These are phyloP conservation scores for Psilocybe cyanescens DNA, from an alignment of 768 basidiomycete genomes.

Conservation along the genomic window DNA sequence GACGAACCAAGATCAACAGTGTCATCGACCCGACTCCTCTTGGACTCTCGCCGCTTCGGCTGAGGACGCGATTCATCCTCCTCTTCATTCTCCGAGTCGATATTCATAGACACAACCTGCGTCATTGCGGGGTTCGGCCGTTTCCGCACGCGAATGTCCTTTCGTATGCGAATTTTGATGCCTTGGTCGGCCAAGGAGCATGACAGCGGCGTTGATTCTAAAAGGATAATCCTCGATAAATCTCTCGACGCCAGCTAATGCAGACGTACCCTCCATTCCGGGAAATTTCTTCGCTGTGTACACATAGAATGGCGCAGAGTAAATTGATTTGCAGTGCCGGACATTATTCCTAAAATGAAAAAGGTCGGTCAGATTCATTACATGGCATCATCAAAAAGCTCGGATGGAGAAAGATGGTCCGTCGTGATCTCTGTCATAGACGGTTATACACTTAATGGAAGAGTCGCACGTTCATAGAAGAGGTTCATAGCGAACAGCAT, in stretches of 20 bases:
- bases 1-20: constrained; percentile 26
- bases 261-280: constrained; percentile 83
- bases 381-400: too few relatives aligned
- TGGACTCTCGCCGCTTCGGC: constrained; percentile 33
- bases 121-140: constrained; percentile 52
- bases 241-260: too few relatives aligned
- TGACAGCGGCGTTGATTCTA: constrained; percentile 89
- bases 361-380: background rate
- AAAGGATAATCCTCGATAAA: background rate
- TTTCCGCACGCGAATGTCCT: constrained; percentile 87
- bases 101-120: constrained; percentile 25
- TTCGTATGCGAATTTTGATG: constrained; percentile 92
- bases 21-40: constrained; percentile 41
- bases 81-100: constrained; percentile 27
- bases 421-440: background rate
- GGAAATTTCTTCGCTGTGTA: constrained; percentile 98
- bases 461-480: background rate
- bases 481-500: background rate
- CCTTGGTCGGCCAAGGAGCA: constrained; percentile 94
- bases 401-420: too few relatives aligned
- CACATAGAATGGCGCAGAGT: constrained; percentile 89
- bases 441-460: background rate
- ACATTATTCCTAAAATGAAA: constrained; percentile 67
- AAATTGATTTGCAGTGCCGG: constrained; percentile 88
- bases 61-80: constrained; percentile 23